Conservation (phyloP, 192 early-diverging fungal species). For the Gonapodya sp. region DNA sequence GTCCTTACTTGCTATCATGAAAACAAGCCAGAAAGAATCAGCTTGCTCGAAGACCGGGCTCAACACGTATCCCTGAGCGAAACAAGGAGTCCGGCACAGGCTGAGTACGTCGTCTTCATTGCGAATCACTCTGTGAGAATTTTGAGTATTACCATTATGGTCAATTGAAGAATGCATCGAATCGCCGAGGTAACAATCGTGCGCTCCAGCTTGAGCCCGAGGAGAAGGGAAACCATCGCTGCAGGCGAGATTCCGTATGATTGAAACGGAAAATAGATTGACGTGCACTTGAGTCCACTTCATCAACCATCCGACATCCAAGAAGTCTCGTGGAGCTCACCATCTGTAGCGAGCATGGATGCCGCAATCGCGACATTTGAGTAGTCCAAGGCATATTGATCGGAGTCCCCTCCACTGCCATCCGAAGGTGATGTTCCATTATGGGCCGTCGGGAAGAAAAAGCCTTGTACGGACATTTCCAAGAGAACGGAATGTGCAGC, state of each 20-base stretch:
- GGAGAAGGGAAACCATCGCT: not conserved
- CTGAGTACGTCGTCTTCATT: too few species aligned
- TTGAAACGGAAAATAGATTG: too few species aligned
- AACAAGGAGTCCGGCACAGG: too few species aligned
- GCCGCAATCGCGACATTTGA: not conserved
- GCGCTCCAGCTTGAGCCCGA: not conserved
- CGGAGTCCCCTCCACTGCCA: not conserved
- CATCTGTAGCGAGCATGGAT: not conserved
- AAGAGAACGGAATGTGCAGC: not conserved
- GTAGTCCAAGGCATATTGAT: not conserved
- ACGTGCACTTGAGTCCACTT: too few species aligned
- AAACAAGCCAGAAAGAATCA: not conserved
- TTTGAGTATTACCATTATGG: not conserved
- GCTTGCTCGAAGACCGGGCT: not conserved
- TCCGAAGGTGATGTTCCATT: not conserved
- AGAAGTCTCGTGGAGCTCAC: not conserved
- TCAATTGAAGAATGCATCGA: slow-evolving; percentile 5
- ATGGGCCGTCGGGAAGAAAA: not conserved
- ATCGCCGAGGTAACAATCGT: not conserved
- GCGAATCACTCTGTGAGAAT: too few species aligned
- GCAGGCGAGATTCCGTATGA: too few species aligned
- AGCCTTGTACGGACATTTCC: not conserved
- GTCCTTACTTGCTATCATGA: not conserved
- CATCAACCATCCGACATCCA: too few species aligned
- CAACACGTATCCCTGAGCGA: not conserved